Conservation (phyloP, 73 alveolate genomes). For the Stentor roeselii region DNA sequence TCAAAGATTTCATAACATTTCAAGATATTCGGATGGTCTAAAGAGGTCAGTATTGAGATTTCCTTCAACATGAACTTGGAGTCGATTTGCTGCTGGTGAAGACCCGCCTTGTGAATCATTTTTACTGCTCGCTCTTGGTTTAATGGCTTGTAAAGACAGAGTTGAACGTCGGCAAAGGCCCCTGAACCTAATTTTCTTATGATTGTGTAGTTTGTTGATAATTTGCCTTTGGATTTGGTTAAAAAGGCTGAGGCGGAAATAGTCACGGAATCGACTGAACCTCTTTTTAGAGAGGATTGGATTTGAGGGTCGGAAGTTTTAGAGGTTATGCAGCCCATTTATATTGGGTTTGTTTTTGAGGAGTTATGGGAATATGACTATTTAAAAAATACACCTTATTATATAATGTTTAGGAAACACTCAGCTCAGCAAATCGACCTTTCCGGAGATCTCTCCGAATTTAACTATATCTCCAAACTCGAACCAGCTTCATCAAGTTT, state of each 20-base stretch:
- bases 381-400: neutral
- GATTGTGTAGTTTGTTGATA: neutral
- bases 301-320: neutral
- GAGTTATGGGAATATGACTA: too few species aligned
- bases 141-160: slow-evolving; percentile 29
- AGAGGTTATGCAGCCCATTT: neutral
- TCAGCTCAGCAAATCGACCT: neutral
- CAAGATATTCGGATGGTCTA: slow-evolving; percentile 62
- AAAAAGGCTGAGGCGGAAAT: neutral
- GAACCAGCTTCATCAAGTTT: neutral
- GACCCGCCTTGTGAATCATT: slow-evolving; percentile 46
- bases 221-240: neutral
- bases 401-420: neutral
- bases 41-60: slow-evolving; percentile 33
- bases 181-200: slow-evolving; percentile 30
- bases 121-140: slow-evolving; percentile 50
- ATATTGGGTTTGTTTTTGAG: too few species aligned
- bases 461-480: neutral
- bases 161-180: slow-evolving; percentile 45
- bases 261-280: neutral
- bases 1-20: slow-evolving; percentile 55
- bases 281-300: neutral
- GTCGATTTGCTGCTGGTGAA: slow-evolving; percentile 21
- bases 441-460: neutral
- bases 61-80: slow-evolving; percentile 28